Evolutionary conservation across 352 stramenopile genomes (phyloP), one percentile per base, ranked within the genome.

Genomic region (Phytophthora meadii): DNA sequence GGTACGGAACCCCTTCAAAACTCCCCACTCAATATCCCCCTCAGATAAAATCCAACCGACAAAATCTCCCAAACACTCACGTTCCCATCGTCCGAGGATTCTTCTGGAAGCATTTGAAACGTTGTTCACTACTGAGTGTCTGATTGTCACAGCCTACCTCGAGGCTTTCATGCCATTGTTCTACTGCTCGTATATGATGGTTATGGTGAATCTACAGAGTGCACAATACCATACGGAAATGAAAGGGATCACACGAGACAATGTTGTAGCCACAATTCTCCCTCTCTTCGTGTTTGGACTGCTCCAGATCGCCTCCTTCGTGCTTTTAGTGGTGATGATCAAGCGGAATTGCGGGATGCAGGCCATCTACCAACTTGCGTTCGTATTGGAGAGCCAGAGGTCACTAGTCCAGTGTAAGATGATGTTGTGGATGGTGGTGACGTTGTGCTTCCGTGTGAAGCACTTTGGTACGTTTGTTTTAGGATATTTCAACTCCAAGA

Each of bases 21-120:
- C 17, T 12, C 36, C 22, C 19, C 17, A 42, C 37, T 4, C 34
- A 28, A 41, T 54, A 14, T 36, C 30, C 9, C 30, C 30, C 28
- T n/a, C 53, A 40, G 30, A n/a, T 37, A 24, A 19, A 5, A 12
- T 52, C 40, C 30, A 36, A 42, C 25, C 24, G 27, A 14, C 49
- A 36, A 36, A 27, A 34, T n/a, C 27, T 52, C 42, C 19, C 5
- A 42, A 15, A 30, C 40, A 25, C 17, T 24, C 30, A 14, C 19
- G 14, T 27, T 25, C 40, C 4, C 49, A 44, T 41, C 25, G 36
- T 2, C 27, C 53, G 19, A 69, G 45, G 15, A 54, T 66, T 12
- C 61, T 68, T 5, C 22, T 69, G 19, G 45, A 62, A 41, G 46
- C 54, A 8, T 47, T 69, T 9, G 50, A 72, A n/a, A 50, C 65